Percentiles rank a stretch among this genome's conserved stretches.
phyloP scores from a whole-genome alignment of 805 yeast genomes.

The Blastobotrys mokoenaii region DNA sequence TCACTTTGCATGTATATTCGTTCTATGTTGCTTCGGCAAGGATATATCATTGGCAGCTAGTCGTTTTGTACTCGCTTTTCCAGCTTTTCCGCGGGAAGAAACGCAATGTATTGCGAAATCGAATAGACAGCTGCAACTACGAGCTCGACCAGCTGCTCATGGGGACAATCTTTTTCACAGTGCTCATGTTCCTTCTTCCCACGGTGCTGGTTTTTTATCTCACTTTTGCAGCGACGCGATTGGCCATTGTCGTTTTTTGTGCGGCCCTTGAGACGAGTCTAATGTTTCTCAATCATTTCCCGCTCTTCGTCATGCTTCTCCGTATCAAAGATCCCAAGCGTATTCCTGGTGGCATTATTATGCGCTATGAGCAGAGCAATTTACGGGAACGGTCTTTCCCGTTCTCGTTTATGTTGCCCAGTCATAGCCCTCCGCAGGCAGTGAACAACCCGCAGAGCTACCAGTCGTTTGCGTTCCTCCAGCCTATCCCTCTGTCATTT shows the following conservation, averaged over 20 bases:
- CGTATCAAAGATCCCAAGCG: conserved; percentile 71
- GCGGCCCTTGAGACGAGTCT: conserved; percentile 51
- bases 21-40: conserved; percentile 75
- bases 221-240: conserved; percentile 55
- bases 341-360: conserved; percentile 50
- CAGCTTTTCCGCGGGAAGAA: conserved; percentile 85
- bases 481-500: conserved; percentile 39
- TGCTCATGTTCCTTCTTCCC: conserved; percentile 70
- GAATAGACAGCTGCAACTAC: conserved; percentile 79
- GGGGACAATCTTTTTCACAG: conserved; percentile 83
- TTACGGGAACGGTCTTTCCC: not conserved
- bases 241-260: conserved; percentile 40
- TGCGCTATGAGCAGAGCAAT: conserved; percentile 15
- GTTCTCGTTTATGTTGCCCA: not conserved
- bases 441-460: not conserved
- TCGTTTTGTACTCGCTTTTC: conserved; percentile 61
- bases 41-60: conserved; percentile 67
- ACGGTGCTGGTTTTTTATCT: conserved; percentile 80
- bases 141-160: conserved; percentile 78
- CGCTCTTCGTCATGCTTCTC: conserved; percentile 72
- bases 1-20: conserved; percentile 64
- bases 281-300: conserved; percentile 71
- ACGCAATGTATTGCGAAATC: conserved; percentile 69
- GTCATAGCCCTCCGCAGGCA: not conserved
- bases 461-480: conserved; percentile 24